These are phyloP conservation scores for Dichomitus squalens DNA, from an alignment of 1,284 basidiomycete species.

Conservation along the genomic window DNA sequence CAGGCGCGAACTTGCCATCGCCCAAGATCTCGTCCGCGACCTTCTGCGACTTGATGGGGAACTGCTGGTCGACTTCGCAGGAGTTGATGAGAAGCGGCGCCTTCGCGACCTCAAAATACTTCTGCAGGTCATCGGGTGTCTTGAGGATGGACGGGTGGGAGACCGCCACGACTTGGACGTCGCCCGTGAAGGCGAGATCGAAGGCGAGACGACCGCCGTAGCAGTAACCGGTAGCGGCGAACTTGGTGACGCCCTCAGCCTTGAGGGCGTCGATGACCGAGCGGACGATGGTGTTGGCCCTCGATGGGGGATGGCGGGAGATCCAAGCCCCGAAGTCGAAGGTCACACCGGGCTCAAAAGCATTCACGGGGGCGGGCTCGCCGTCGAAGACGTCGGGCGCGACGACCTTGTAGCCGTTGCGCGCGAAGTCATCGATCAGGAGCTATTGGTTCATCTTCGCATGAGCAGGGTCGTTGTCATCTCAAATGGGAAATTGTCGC, in stretches of 20 bases:
- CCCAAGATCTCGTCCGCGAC: constrained; percentile 60
- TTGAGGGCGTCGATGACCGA: constrained; percentile 60
- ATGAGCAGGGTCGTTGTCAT: background rate
- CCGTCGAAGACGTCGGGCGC: constrained; percentile 62
- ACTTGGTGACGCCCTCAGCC: constrained; percentile 55
- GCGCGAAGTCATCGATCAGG: constrained; percentile 72
- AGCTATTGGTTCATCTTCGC: constrained; percentile 41
- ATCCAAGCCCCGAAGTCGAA: constrained; percentile 56
- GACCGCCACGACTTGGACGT: constrained; percentile 54
- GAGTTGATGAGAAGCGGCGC: constrained; percentile 66
- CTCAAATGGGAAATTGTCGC: constrained; percentile 7
- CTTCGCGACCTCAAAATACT: constrained; percentile 47
- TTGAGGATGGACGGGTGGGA: constrained; percentile 73
- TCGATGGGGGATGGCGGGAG: constrained; percentile 42
- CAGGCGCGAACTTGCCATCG: constrained; percentile 48
- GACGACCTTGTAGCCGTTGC: constrained; percentile 68
- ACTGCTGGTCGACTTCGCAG: constrained; percentile 54
- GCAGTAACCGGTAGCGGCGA: constrained; percentile 72
- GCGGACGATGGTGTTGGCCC: constrained; percentile 56
- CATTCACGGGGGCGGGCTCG: constrained; percentile 53
- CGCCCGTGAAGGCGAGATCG: constrained; percentile 65
- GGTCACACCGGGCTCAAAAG: constrained; percentile 31
- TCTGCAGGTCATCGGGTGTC: constrained; percentile 50
- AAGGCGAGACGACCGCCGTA: constrained; percentile 61
- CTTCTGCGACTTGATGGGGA: constrained; percentile 49